Evolutionary conservation across 2,329 filamentous ascomycete species (phyloP).

Genomic region (Fusarium sp.): DNA sequence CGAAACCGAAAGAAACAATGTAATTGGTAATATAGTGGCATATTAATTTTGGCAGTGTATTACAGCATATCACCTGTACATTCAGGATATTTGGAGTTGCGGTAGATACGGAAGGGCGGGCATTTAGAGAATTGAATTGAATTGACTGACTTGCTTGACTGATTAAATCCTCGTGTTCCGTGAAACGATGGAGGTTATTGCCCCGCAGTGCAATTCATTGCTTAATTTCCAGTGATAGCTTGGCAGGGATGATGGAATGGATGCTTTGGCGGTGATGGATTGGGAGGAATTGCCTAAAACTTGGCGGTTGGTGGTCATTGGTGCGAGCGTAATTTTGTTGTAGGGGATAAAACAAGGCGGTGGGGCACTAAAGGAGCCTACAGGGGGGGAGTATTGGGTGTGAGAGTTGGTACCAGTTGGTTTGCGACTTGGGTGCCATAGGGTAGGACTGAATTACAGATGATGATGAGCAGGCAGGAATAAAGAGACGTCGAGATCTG

Average conservation of each 20-base stretch:
- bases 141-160: not conserved
- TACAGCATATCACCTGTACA: conserved; percentile 16
- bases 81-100: conserved; percentile 20
- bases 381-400: not conserved
- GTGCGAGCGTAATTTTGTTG: not conserved
- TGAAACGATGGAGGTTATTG: not conserved
- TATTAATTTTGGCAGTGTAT: conserved; percentile 22
- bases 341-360: not conserved
- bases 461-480: not conserved
- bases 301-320: conserved; percentile 12
- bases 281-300: not conserved
- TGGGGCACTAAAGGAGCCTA: not conserved
- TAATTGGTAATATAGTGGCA: conserved; percentile 37
- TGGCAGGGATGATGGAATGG: conserved; percentile 8
- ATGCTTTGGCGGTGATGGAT: not conserved
- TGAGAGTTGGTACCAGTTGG: not conserved
- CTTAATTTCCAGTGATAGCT: conserved; percentile 23
- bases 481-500: not conserved
- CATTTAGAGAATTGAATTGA: conserved; percentile 6
- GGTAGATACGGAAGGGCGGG: conserved; percentile 13
- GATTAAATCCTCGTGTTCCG: not conserved
- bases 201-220: conserved; percentile 11
- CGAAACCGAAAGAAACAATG: conserved; percentile 16
- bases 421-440: not conserved
- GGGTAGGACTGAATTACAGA: conserved; percentile 9